Conservation (phyloP, 495 filamentous ascomycete species). For the Neurospora sp. region DNA sequence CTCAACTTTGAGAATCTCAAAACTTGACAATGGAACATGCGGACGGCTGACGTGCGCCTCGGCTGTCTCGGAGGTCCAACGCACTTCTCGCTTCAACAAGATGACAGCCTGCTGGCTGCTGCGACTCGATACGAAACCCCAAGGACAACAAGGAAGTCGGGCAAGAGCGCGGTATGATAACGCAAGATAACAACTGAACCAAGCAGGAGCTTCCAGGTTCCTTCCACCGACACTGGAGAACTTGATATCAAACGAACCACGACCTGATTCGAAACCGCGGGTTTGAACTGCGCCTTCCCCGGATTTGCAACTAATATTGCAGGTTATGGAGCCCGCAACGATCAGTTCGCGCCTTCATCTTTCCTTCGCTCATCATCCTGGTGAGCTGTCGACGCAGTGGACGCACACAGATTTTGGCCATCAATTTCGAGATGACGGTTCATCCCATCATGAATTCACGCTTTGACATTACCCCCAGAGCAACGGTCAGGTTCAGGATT, state of each 20-base stretch:
- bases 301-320: not conserved
- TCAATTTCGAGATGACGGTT: not conserved
- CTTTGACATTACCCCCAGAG: not conserved
- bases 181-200: not conserved
- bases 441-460: not conserved
- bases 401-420: not conserved
- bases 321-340: not conserved
- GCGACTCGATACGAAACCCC: not conserved
- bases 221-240: not conserved
- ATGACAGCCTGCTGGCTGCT: not conserved
- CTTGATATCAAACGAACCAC: not conserved
- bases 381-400: not conserved
- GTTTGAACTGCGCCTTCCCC: not conserved
- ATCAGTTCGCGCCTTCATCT: not conserved
- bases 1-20: not conserved
- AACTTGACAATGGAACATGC: not conserved
- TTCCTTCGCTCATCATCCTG: not conserved
- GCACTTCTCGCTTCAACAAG: not conserved
- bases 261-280: not conserved
- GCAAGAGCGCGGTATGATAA: not conserved
- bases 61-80: not conserved
- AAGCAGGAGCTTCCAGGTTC: not conserved
- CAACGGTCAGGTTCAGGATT: not conserved
- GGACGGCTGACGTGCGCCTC: not conserved
- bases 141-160: not conserved